Percentiles rank a stretch among this genome's conserved stretches.
These are phyloP conservation scores for Xylariaceae sp. DNA, from an alignment of 2,329 filamentous ascomycete species.

Conservation along the genomic window DNA sequence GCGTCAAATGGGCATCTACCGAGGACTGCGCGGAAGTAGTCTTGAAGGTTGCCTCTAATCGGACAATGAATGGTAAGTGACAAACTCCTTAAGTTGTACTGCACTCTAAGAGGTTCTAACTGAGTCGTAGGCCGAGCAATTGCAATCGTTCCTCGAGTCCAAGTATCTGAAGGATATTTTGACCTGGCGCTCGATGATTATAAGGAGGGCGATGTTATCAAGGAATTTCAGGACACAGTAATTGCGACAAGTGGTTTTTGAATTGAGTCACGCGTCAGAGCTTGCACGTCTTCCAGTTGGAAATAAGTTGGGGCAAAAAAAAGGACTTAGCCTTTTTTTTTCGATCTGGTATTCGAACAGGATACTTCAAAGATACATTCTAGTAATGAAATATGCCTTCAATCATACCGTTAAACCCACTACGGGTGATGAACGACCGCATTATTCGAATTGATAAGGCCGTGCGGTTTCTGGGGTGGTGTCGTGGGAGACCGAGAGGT, in stretches of 20 bases:
- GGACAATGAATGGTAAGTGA: not conserved
- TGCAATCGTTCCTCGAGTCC: not conserved
- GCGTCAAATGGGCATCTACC: not conserved
- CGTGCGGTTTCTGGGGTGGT: too few species aligned
- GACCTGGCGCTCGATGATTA: not conserved
- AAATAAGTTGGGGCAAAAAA: too few species aligned
- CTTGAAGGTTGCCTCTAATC: not conserved
- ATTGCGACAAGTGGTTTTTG: not conserved
- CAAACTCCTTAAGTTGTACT: not conserved
- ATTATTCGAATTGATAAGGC: too few species aligned
- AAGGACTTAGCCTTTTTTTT: too few species aligned
- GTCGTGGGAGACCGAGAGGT: too few species aligned
- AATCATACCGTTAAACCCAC: too few species aligned
- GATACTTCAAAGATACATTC: too few species aligned
- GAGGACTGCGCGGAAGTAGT: not conserved
- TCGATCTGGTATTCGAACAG: too few species aligned
- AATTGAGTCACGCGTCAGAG: too few species aligned
- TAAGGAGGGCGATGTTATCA: not conserved
- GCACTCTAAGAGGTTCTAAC: not conserved
- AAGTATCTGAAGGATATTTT: not conserved
- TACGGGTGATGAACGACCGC: too few species aligned
- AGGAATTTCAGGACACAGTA: not conserved
- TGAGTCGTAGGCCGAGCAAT: not conserved
- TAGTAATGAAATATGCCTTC: too few species aligned
- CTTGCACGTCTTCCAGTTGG: too few species aligned